A percentile compares a stretch with the other conserved stretches of the same genome.
Evolutionary conservation across 306 rosid genomes (phyloP).

Genomic region (Prunus dulcis): DNA sequence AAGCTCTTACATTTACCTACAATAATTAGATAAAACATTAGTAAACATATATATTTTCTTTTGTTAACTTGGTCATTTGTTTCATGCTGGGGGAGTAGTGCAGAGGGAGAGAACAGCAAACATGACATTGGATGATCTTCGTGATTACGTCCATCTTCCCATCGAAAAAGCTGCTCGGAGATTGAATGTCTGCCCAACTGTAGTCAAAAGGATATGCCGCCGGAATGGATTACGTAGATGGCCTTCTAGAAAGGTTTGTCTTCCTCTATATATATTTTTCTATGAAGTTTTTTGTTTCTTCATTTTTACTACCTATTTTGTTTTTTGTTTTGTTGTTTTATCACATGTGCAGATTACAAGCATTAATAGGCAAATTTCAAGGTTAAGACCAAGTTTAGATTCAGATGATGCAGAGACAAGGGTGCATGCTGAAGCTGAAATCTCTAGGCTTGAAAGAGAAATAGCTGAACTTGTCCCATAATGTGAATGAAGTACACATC

Average conservation of each 20-base stretch:
- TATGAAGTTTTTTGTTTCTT: not conserved
- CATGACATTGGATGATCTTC: constrained; percentile 47
- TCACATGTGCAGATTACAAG: constrained; percentile 41
- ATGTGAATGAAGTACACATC: not conserved
- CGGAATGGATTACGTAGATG: constrained; percentile 47
- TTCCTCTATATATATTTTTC: not conserved
- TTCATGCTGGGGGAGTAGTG: not conserved
- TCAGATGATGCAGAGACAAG: constrained; percentile 23
- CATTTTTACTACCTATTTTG: not conserved
- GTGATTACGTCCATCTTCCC: constrained; percentile 46
- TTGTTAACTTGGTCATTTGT: not conserved
- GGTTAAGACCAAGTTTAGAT: constrained; percentile 18
- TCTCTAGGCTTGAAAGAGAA: constrained; percentile 43
- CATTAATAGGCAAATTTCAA: constrained; percentile 33
- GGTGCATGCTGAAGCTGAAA: constrained; percentile 41
- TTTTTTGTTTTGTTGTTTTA: not conserved
- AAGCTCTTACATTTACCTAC: not conserved
- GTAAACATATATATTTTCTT: not conserved
- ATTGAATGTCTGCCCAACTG: constrained; percentile 55
- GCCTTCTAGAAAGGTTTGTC: constrained; percentile 77
- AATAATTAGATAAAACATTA: not conserved
- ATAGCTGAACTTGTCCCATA: constrained; percentile 28
- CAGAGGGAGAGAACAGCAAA: constrained; percentile 62
- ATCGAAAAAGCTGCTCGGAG: constrained; percentile 48
- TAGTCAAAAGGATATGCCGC: constrained; percentile 69